Base-by-base conservation (phyloP, 345 rosid genomes). In the Rhodomyrtus tomentosa region DNA sequence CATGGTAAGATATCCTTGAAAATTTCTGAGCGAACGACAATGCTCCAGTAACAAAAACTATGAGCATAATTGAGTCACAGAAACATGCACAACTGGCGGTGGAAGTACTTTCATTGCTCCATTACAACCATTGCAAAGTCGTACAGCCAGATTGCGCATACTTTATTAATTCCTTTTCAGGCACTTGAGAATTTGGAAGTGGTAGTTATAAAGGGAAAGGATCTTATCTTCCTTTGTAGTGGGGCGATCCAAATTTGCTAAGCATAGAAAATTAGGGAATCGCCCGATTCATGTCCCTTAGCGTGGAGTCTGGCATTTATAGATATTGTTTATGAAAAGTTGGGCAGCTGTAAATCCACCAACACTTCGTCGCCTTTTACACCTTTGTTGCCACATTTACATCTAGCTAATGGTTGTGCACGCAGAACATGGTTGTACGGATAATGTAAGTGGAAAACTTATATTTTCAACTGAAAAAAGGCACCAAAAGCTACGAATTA, bases 351-450 rank as follows among this genome's bases (percentile, higher is more conserved):
- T 29, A 59, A 29, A 15, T 59, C 36, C 29, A 15, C 21, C 40
- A 59, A 59, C 40, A 3, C 21, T 59, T 18, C n/a, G 40, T 29
- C 3, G 32, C 11, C 11, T 29, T 62, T 62, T 62, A 29, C 40
- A 20, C 40, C 29, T 29, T 15, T 62, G 0, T 62, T 18, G 40
- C 18, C 36, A 4, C 74, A 62, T 62, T 38, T 62, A 62, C 22
- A 62, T 29, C 40, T 62, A 29, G 8, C 21, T 62, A 62, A 62
- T 15, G 72, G 21, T 27, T 59, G 36, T 27, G 38, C 9, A 27
- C 38, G 29, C 0, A 0, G 21, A 59, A 12, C 4, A 59, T 18
- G 15, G 0, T 14, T 32, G 72, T 32, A 59, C 0, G 27, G 20
- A 59, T 10, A 59, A 59, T 27, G 38, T 13, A 59, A 59, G 0